These are phyloP conservation scores for Yarrowia sp. DNA, from an alignment of 805 yeast species.

Conservation along the genomic window DNA sequence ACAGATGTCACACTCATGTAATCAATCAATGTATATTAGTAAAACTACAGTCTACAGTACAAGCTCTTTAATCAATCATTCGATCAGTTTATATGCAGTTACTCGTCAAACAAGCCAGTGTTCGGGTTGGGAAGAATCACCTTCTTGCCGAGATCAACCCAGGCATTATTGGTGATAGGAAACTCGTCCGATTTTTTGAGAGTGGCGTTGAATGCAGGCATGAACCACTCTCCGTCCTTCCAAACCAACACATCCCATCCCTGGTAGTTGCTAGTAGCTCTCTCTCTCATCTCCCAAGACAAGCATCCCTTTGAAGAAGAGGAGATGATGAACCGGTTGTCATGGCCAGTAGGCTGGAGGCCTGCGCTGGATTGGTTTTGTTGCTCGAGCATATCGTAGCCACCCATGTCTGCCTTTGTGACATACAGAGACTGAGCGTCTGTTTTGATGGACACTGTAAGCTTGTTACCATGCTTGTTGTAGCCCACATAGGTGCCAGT, in stretches of 20 bases:
- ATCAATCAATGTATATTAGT: slow-evolving; percentile 1
- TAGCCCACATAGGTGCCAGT: not conserved
- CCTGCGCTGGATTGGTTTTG: not conserved
- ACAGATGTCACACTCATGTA: not conserved
- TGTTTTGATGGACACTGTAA: not conserved
- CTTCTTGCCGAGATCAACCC: slow-evolving; percentile 7
- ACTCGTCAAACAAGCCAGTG: not conserved
- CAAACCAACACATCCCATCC: not conserved
- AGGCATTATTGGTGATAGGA: not conserved
- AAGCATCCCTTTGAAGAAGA: not conserved
- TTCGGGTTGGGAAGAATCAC: not conserved
- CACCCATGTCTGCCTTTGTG: not conserved
- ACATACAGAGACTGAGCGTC: slow-evolving; percentile 8
- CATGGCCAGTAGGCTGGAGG: not conserved
- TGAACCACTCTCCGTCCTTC: not conserved
- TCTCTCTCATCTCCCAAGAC: not conserved
- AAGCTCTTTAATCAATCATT: too few relatives aligned
- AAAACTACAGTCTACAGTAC: too few relatives aligned
- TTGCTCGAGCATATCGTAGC: not conserved
- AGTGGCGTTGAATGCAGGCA: slow-evolving; percentile 8
- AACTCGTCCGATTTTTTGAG: not conserved
- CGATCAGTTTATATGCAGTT: too few relatives aligned
- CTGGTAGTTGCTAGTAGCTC: not conserved
- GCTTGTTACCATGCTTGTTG: not conserved
- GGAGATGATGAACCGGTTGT: not conserved